Conservation (phyloP, 352 stramenopile species). For the Blastocystis hominis region DNA sequence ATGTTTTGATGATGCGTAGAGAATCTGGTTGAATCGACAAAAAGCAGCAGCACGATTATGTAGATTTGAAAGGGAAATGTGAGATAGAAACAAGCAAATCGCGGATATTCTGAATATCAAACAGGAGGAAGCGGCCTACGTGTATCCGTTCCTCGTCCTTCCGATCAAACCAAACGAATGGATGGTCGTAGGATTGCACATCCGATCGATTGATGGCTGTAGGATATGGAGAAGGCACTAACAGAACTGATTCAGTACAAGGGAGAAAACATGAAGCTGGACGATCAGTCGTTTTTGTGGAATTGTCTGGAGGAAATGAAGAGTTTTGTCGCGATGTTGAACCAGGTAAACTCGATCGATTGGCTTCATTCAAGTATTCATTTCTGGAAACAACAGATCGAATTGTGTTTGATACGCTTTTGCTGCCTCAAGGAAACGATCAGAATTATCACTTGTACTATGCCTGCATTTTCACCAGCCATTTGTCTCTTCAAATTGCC, state of each 20-base stretch:
- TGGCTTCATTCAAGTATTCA: neutral
- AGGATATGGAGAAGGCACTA: neutral
- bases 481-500: neutral
- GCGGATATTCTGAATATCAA: neutral
- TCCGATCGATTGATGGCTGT: neutral
- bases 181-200: neutral
- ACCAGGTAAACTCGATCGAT: neutral
- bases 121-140: neutral
- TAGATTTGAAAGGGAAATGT: neutral
- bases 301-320: neutral
- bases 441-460: slow-evolving; percentile 31
- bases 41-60: neutral
- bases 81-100: neutral
- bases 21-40: neutral
- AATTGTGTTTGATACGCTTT: neutral
- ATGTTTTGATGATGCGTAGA: neutral
- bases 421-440: neutral
- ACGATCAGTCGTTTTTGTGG: neutral
- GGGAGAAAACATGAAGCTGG: neutral
- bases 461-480: neutral
- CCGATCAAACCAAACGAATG: neutral
- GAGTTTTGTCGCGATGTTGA: neutral
- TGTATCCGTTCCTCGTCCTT: neutral
- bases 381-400: neutral
- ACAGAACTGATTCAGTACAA: neutral